Conservation (phyloP, 2,329 filamentous ascomycete genomes). For the Botryosphaeria agaves region DNA sequence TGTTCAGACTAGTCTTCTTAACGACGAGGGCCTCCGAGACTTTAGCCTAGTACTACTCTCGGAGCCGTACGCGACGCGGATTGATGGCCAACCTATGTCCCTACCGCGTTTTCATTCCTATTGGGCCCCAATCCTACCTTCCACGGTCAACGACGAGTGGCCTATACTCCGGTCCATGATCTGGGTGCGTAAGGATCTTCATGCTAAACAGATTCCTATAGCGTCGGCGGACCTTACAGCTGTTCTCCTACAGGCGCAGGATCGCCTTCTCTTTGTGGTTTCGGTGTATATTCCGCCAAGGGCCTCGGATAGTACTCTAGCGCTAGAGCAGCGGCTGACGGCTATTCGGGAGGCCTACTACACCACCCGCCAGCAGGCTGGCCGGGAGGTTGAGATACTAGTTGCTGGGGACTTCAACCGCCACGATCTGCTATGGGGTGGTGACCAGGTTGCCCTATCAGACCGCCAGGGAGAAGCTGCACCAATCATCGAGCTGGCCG, state of each 20-base stretch:
- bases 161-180: not conserved
- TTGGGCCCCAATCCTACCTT: not conserved
- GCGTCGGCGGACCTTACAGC: not conserved
- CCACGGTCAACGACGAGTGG: not conserved
- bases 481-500: conserved; percentile 19
- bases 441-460: conserved; percentile 12
- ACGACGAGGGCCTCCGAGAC: not conserved
- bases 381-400: conserved; percentile 1
- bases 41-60: not conserved
- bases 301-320: not conserved
- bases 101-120: not conserved
- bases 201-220: not conserved
- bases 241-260: not conserved
- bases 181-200: not conserved
- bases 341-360: not conserved
- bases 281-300: not conserved
- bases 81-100: not conserved
- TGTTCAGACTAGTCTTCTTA: not conserved
- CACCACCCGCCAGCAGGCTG: not conserved
- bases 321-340: not conserved
- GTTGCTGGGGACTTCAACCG: conserved; percentile 3
- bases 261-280: not conserved
- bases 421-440: conserved; percentile 11
- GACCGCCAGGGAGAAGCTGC: conserved; percentile 19
- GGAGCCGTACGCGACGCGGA: not conserved